Base-by-base conservation (phyloP, 129 eudicot species). In the Artemisia tridentata region DNA sequence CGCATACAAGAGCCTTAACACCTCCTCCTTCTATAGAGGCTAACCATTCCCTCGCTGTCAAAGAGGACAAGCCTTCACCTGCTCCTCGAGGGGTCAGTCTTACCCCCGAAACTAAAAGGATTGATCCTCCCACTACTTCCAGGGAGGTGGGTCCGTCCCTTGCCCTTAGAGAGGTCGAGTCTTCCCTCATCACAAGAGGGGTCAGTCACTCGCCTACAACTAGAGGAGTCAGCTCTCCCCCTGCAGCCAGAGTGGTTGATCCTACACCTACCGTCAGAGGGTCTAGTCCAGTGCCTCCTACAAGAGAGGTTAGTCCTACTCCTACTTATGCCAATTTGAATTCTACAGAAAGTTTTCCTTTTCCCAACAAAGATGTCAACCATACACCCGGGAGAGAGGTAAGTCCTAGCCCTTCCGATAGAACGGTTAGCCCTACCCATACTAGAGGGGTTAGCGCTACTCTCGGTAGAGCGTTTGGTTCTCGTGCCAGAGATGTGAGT, bases 401-500 rank as follows among this genome's bases (percentile, higher is more conserved):
- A 16, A 51, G 56, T 12, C 56, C 56, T 51, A 11, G 16, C 56
- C 56, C 18, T 15, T 16, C 45, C 9, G 1, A 50, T 66, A 29
- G 29, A 75, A 79, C 69, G 47, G 75, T 27, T 76, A 61, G 63
- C 63, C 91, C 51, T 69, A 67, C 59, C 55, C 84, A 41, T 2
- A 15, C 54, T 34, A 75, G 60, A 66, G 79, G 88, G 75, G 50
- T 74, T 71, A 52, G 72, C 70, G 41, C 82, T 19, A 61, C 81
- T 8, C 86, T 86, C 0, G 75, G 86, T 50, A 58, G 56, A 78
- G 79, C 56, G 51, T 63, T 80, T 6, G 72, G 81, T 77, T 88
- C 80, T 10, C 80, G 83, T 68, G 78, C 80, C 60, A 86, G 78
- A 81, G 83, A 75, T 20, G 74, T 72, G 53, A 80, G 80, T 75